A percentile compares a stretch with the other conserved stretches of the same genome.
These are phyloP conservation scores for Polyporus tsugae DNA, from an alignment of 1,284 basidiomycete species.

Conservation along the genomic window DNA sequence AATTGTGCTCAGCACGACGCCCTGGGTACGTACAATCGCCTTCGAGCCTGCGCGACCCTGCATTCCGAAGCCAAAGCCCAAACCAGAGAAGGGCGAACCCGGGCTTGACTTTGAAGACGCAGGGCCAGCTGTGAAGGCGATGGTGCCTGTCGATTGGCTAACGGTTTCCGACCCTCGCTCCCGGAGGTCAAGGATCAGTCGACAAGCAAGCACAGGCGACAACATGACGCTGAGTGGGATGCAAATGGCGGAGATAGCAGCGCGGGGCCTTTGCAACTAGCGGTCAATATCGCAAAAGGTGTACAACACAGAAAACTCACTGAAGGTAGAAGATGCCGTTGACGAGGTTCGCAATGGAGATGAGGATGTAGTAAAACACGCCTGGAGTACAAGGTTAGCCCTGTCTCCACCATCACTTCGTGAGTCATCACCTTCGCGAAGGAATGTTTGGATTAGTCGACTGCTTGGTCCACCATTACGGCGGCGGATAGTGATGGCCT, in stretches of 20 bases:
- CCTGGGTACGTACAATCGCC: conserved; percentile 44
- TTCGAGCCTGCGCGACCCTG: conserved; percentile 45
- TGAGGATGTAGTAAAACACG: conserved; percentile 82
- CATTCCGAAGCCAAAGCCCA: conserved; percentile 43
- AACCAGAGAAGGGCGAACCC: conserved; percentile 42
- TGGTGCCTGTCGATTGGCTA: conserved; percentile 60
- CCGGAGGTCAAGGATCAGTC: conserved; percentile 79
- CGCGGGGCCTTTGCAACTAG: conserved; percentile 62
- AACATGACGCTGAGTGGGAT: conserved; percentile 89
- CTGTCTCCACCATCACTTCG: conserved; percentile 14
- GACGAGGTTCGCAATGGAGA: conserved; percentile 81
- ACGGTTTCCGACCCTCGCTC: conserved; percentile 80
- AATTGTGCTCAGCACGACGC: conserved; percentile 72
- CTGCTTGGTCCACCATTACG: conserved; percentile 79
- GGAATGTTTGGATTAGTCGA: conserved; percentile 80
- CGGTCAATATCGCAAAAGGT: conserved; percentile 16
- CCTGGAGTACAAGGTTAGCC: conserved; percentile 47
- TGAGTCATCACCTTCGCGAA: conserved; percentile 67
- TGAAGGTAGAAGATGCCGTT: conserved; percentile 87
- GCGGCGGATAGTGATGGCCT: conserved; percentile 75
- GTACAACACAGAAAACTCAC: conserved; percentile 47
- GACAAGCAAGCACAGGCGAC: conserved; percentile 79
- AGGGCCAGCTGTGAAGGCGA: conserved; percentile 43
- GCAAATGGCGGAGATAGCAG: conserved; percentile 83
- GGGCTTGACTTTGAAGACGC: conserved; percentile 42